These are phyloP conservation scores for Candida sanyiensis DNA, from an alignment of 805 yeast species.

Conservation along the genomic window DNA sequence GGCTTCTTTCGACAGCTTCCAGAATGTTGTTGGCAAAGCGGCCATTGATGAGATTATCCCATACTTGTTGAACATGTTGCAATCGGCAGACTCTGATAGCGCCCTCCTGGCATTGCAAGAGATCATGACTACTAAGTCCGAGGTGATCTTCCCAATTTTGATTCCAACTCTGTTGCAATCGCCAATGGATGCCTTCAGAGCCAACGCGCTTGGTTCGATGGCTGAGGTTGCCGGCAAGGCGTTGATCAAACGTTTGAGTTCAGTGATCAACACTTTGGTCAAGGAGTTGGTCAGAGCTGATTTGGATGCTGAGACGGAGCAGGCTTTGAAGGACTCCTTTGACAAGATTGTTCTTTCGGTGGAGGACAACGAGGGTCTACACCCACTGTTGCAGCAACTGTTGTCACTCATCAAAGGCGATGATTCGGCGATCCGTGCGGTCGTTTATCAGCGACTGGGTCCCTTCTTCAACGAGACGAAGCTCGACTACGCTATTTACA, in stretches of 20 bases:
- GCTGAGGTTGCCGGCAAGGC: conserved; percentile 89
- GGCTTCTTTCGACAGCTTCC: conserved; percentile 80
- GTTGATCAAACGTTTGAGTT: conserved; percentile 62
- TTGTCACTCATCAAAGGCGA: conserved; percentile 74
- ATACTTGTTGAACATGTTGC: conserved; percentile 64
- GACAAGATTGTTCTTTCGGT: conserved; percentile 69
- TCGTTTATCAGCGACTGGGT: conserved; percentile 61
- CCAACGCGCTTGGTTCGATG: conserved; percentile 79
- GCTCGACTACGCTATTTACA: conserved; percentile 67
- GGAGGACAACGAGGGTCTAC: conserved; percentile 71
- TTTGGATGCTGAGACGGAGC: conserved; percentile 32
- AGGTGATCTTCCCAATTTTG: conserved; percentile 87
- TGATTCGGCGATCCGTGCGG: conserved; percentile 55
- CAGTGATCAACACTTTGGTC: conserved; percentile 70
- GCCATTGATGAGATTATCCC: conserved; percentile 91
- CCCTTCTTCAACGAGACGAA: conserved; percentile 60
- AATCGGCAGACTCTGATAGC: conserved; percentile 53
- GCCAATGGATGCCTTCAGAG: conserved; percentile 80
- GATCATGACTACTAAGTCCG: conserved; percentile 85
- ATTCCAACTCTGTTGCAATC: conserved; percentile 77
- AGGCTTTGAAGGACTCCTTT: conserved; percentile 48
- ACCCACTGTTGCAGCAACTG: conserved; percentile 78
- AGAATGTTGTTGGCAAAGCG: conserved; percentile 70
- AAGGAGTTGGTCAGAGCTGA: conserved; percentile 43
- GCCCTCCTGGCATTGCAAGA: conserved; percentile 88